Evolutionary conservation across 441 rosid species (phyloP), one percentile per base, ranked within the genome.

Genomic region (Euphorbia schlechtendalii): DNA sequence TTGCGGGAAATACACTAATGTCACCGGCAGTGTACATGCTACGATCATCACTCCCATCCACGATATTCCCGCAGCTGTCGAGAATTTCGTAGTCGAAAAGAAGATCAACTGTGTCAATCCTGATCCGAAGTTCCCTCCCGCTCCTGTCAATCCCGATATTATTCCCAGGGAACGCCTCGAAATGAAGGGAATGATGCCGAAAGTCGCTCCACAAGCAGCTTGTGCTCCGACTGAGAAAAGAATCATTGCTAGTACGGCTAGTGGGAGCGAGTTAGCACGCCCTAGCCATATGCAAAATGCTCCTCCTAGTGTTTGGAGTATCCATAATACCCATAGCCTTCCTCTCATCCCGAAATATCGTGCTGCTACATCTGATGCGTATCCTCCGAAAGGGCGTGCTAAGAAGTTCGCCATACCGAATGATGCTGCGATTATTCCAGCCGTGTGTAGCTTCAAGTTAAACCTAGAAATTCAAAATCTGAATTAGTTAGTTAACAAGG

Each of bases 121-220:
- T 0, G 95, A 86, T 0, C 95, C 92, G 30, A 87, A 90, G 76
- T 87, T 90, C 8, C 96, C 96, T 34, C 96, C 95, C 0, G 92
- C 95, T 2, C 96, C 95, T 0, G 87, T 86, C 3, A 90, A 64
- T 7, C 94, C 96, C 0, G 92, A 87, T 46, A 90, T 76, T 51
- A 90, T 68, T 1, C 96, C 96, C 60, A 89, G 66, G 8, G 94
- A 87, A 63, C 92, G 74, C 4, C 96, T 74, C 0, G 96, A 89
- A 51, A 89, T 69, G 77, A 84, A 89, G 1, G 92, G 96, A 30
- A 87, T 81, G 64, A 89, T 69, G 21, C 91, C 96, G 2, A 65
- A 89, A 0, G 92, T 89, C 5, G 94, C 94, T 15, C 96, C 94
- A 40, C 94, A 89, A 0, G 96, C 96, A 0, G 96, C 92, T 72